A percentile compares a stretch with the other conserved stretches of the same genome.
These are phyloP conservation scores for Sphaceloma murrayae DNA, from an alignment of 2,329 filamentous ascomycete species.

Conservation along the genomic window DNA sequence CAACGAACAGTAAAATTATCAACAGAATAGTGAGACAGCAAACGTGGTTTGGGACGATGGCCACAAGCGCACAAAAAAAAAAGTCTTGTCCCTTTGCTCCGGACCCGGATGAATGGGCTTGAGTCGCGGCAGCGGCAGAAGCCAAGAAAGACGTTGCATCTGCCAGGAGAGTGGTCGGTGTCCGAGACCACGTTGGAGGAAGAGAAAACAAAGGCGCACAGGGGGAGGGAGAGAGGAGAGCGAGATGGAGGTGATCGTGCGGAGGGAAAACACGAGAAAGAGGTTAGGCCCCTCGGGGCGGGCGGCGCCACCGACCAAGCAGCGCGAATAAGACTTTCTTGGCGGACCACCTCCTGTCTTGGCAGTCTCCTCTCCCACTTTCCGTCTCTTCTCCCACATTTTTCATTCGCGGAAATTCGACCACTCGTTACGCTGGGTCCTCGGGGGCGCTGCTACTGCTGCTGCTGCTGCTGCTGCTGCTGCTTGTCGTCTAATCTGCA, in stretches of 20 bases:
- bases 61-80: no score
- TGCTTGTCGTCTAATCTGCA: slow-evolving; percentile 11
- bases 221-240: not conserved
- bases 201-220: not conserved
- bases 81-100: slow-evolving; percentile 13
- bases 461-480: not conserved
- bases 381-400: not conserved
- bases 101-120: slow-evolving; percentile 11
- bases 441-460: not conserved
- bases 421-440: not conserved
- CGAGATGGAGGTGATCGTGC: no score
- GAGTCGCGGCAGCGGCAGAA: no score
- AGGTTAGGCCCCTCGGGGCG: no score
- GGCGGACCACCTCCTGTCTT: not conserved
- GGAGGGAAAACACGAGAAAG: not conserved
- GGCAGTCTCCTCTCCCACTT: not conserved
- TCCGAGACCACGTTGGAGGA: not conserved
- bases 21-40: no score
- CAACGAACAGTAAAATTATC: no score
- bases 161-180: slow-evolving; percentile 12
- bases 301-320: not conserved
- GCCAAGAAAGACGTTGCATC: slow-evolving; percentile 1
- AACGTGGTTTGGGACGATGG: no score
- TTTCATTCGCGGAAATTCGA: not conserved
- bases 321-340: not conserved